phyloP scores from a whole-genome alignment of 2,329 filamentous ascomycete species.

The Tolypocladium pustulatum region DNA sequence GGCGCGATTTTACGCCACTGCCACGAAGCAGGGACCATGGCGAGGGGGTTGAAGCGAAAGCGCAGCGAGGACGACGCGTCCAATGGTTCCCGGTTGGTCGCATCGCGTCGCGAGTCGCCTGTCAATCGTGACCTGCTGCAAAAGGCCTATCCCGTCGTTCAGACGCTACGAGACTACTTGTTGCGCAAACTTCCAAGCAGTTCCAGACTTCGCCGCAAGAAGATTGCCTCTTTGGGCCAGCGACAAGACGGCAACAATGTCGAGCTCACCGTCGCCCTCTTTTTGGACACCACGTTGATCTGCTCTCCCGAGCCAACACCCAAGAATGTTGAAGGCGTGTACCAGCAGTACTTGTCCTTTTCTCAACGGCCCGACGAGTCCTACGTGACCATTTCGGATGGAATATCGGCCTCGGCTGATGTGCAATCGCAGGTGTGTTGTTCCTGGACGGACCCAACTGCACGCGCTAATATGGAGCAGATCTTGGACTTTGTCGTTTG shows the following conservation, averaged over 20 bases:
- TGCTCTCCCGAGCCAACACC: constrained; percentile 32
- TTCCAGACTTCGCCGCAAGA: constrained; percentile 52
- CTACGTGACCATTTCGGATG: constrained; percentile 39
- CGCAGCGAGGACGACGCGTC: constrained; percentile 12
- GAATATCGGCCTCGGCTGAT: constrained; percentile 31
- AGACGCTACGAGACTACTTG: constrained; percentile 61
- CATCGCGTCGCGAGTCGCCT: constrained; percentile 5
- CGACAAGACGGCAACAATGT: constrained; percentile 13
- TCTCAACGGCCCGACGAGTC: constrained; percentile 53
- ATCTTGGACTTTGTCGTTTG: constrained; percentile 71
- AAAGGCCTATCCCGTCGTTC: constrained; percentile 55
- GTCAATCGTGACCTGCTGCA: constrained; percentile 53
- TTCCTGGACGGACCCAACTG: background rate
- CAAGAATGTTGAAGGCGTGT: constrained; percentile 26
- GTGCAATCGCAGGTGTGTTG: constrained; percentile 52
- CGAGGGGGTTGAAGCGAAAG: constrained; percentile 16
- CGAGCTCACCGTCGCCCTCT: constrained; percentile 34
- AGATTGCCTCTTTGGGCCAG: constrained; percentile 36
- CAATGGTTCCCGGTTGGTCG: background rate
- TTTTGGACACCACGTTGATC: constrained; percentile 64
- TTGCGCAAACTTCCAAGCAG: constrained; percentile 53
- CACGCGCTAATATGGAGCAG: constrained; percentile 30
- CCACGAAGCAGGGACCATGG: constrained; percentile 11
- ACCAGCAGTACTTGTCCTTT: constrained; percentile 48
- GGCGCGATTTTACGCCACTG: background rate